Percentiles rank a stretch among this genome's conserved stretches.
Conservation (phyloP, 805 yeast genomes). For the Sugiyamaella smithiae region DNA sequence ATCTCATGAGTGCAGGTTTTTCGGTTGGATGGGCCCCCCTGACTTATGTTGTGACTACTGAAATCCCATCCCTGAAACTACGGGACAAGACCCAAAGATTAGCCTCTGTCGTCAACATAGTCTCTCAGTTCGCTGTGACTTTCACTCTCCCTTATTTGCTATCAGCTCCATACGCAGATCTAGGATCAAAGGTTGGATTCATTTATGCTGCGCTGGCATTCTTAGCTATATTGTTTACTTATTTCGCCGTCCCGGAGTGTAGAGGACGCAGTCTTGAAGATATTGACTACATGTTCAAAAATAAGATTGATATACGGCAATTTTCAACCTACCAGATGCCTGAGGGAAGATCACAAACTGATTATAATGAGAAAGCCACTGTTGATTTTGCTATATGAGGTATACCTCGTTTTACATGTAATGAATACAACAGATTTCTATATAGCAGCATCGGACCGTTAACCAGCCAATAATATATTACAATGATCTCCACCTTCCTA, state of each 20-base stretch:
- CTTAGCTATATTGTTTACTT: slow-evolving; percentile 60
- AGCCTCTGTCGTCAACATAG: slow-evolving; percentile 43
- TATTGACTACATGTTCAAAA: slow-evolving; percentile 61
- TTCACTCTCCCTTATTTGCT: slow-evolving; percentile 69
- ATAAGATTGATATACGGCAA: slow-evolving; percentile 39
- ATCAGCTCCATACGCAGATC: too few species aligned
- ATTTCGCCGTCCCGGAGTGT: slow-evolving; percentile 73
- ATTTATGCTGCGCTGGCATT: slow-evolving; percentile 61
- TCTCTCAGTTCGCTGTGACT: slow-evolving; percentile 53
- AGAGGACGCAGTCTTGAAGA: slow-evolving; percentile 80
- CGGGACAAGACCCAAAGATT: slow-evolving; percentile 66
- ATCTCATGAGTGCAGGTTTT: slow-evolving; percentile 48
- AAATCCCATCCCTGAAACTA: slow-evolving; percentile 55
- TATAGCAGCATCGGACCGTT: too few species aligned
- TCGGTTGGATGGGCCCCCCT: slow-evolving; percentile 62
- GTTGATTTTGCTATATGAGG: too few species aligned
- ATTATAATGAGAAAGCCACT: too few species aligned
- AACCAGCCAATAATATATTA: too few species aligned
- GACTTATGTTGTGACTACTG: slow-evolving; percentile 69
- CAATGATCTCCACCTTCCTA: too few species aligned
- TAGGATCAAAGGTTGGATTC: too few species aligned
- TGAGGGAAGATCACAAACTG: too few species aligned
- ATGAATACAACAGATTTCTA: too few species aligned
- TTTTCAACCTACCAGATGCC: too few species aligned
- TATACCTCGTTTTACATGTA: too few species aligned